Percentiles rank a stretch among this genome's conserved stretches.
phyloP scores from a whole-genome alignment of 129 eudicot genomes.

The Tagetes erecta region DNA sequence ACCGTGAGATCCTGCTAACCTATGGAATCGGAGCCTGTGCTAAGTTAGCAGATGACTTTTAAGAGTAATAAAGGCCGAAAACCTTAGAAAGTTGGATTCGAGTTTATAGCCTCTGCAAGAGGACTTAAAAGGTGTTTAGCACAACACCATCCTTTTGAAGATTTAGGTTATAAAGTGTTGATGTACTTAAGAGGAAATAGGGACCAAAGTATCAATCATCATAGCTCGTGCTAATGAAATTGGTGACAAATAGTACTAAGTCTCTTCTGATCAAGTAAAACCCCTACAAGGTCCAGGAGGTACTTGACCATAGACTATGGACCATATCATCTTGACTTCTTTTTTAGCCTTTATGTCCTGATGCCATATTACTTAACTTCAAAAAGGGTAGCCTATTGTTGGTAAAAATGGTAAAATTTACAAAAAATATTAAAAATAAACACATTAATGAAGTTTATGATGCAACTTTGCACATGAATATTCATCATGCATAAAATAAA shows the following conservation, averaged over 20 bases:
- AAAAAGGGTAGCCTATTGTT: background rate
- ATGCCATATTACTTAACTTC: background rate
- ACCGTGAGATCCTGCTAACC: too few relatives aligned
- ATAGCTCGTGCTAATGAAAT: background rate
- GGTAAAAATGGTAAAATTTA: background rate
- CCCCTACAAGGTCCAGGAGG: conserved; percentile 8
- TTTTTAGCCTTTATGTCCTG: conserved; percentile 4
- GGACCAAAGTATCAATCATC: conserved; percentile 6
- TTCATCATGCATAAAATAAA: conserved; percentile 26
- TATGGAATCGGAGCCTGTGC: too few relatives aligned
- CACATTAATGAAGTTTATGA: conserved; percentile 6
- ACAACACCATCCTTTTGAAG: too few relatives aligned
- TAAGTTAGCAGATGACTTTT: too few relatives aligned
- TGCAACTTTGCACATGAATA: conserved; percentile 36
- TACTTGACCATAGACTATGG: conserved; percentile 14
- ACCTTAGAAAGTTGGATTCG: too few relatives aligned
- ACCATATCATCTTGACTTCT: background rate
- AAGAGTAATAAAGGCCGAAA: too few relatives aligned
- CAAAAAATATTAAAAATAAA: background rate
- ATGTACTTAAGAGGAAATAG: background rate
- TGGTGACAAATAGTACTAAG: conserved; percentile 7
- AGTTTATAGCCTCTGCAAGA: too few relatives aligned
- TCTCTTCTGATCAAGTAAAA: conserved; percentile 3
- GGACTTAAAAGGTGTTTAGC: too few relatives aligned
- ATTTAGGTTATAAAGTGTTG: background rate